phyloP scores from a whole-genome alignment of 306 rosid genomes.

The Malus sieversii region DNA sequence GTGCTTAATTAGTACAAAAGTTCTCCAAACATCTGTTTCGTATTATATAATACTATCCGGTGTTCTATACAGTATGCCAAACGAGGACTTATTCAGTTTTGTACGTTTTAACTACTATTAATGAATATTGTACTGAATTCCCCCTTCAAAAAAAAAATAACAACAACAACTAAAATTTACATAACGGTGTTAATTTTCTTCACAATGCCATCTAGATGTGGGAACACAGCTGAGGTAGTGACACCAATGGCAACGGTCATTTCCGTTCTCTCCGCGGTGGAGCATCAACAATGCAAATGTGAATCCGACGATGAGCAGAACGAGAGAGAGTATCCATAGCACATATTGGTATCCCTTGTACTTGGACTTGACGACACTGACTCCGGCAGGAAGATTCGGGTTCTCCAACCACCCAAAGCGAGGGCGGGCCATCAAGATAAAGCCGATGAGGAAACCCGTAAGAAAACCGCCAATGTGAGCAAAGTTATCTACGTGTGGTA shows the following conservation, averaged over 20 bases:
- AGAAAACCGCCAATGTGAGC: constrained; percentile 85
- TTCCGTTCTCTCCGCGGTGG: constrained; percentile 48
- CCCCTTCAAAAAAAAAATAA: background rate
- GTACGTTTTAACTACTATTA: no score
- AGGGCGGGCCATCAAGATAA: constrained; percentile 69
- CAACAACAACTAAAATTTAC: background rate
- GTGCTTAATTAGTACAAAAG: no score
- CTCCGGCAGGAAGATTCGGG: constrained; percentile 33
- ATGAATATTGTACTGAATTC: no score
- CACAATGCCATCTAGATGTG: constrained; percentile 62
- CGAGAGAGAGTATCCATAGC: constrained; percentile 45
- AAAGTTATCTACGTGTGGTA: constrained; percentile 76
- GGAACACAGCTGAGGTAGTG: constrained; percentile 66
- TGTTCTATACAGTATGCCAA: no score
- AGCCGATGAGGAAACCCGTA: constrained; percentile 69
- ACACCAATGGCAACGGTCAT: constrained; percentile 72
- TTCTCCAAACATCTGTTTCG: no score
- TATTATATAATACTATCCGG: no score
- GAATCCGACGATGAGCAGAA: constrained; percentile 54
- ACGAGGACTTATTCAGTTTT: no score
- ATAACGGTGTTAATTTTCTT: constrained; percentile 12
- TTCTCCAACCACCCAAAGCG: constrained; percentile 60
- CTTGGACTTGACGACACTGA: constrained; percentile 46
- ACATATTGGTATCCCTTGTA: constrained; percentile 66
- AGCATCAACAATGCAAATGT: constrained; percentile 52